These are phyloP conservation scores for Leccinum subgranulosum DNA, from an alignment of 768 basidiomycete species.

Conservation along the genomic window DNA sequence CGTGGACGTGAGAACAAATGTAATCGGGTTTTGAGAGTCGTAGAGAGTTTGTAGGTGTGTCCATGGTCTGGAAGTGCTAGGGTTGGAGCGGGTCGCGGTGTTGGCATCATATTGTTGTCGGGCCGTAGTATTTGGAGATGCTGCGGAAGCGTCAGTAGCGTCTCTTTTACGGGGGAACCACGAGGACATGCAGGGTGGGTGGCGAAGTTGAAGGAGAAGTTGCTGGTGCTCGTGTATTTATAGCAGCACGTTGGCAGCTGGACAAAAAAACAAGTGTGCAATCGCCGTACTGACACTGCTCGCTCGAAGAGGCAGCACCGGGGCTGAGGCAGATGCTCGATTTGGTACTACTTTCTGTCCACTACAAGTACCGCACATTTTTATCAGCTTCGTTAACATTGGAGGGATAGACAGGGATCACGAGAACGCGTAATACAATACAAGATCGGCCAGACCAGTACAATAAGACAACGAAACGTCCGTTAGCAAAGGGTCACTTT, in stretches of 20 bases:
- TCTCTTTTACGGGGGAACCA: constrained; percentile 10
- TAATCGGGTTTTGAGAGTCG: not conserved
- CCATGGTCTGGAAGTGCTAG: not conserved
- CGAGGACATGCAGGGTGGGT: constrained; percentile 5
- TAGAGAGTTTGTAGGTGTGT: not conserved
- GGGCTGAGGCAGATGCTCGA: no score
- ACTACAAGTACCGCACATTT: not conserved
- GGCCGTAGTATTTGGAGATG: not conserved
- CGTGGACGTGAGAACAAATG: not conserved
- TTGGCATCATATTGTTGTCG: not conserved
- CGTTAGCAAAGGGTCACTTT: not conserved
- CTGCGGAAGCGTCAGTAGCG: not conserved
- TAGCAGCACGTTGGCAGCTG: not conserved
- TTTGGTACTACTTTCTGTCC: no score
- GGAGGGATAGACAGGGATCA: not conserved
- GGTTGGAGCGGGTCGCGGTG: not conserved
- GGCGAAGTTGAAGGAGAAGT: not conserved
- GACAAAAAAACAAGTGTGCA: constrained; percentile 3
- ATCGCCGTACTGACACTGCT: not conserved
- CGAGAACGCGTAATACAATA: not conserved
- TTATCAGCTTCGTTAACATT: not conserved
- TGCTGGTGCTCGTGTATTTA: not conserved
- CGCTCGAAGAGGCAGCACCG: not conserved
- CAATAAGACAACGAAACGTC: not conserved
- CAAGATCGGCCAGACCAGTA: not conserved